phyloP scores from a whole-genome alignment of 768 basidiomycete genomes.

The Gloeostereum incarnatum region DNA sequence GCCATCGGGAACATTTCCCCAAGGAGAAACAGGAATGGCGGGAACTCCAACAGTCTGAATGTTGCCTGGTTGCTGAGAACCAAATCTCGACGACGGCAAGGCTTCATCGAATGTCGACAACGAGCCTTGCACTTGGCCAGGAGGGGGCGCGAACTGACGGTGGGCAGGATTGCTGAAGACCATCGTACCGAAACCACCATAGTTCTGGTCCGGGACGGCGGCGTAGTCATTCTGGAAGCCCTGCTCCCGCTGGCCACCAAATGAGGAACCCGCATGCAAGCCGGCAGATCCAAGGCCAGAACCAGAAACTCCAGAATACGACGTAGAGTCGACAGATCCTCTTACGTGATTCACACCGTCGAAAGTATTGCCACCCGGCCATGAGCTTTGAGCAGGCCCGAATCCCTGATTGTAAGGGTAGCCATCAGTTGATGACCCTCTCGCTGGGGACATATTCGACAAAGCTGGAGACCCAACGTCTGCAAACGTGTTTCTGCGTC shows the following conservation, averaged over 20 bases:
- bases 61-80: no score
- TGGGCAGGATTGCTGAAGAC: slow-evolving; percentile 1
- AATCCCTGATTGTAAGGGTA: slow-evolving; percentile 17
- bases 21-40: slow-evolving; percentile 22
- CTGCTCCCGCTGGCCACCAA: neutral
- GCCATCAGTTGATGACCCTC: slow-evolving; percentile 23
- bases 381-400: slow-evolving; percentile 19
- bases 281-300: neutral
- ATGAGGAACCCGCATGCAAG: no score
- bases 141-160: slow-evolving; percentile 11
- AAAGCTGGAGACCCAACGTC: slow-evolving; percentile 25
- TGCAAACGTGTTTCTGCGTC: slow-evolving; percentile 26
- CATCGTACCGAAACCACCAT: neutral
- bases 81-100: no score
- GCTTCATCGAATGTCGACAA: no score
- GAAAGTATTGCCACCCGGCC: slow-evolving; percentile 15
- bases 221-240: neutral
- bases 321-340: slow-evolving; percentile 3
- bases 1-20: slow-evolving; percentile 21
- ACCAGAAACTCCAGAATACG: slow-evolving; percentile 1
- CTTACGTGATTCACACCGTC: slow-evolving; percentile 1
- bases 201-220: neutral
- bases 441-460: slow-evolving; percentile 19
- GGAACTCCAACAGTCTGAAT: slow-evolving; percentile 10
- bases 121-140: no score